phyloP scores from a whole-genome alignment of 2,329 filamentous ascomycete species.

The Rhynchosporium agropyri region DNA sequence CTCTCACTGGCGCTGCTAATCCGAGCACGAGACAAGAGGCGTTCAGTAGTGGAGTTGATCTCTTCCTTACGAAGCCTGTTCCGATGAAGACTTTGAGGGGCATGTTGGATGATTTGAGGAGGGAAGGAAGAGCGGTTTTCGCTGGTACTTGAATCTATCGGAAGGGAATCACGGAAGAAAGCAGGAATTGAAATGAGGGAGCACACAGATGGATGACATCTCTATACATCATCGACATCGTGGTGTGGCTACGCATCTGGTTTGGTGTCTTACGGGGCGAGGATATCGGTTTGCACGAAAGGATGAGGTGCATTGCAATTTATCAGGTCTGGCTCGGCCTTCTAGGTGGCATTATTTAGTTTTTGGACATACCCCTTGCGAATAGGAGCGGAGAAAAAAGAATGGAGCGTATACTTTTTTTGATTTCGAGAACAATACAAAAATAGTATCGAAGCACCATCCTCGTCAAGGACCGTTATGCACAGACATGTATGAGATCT shows the following conservation, averaged over 20 bases:
- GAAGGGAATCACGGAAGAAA: background rate
- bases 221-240: background rate
- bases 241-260: background rate
- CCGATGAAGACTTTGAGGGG: conserved; percentile 39
- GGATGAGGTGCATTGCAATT: background rate
- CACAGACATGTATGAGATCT: conserved; percentile 4
- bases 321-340: background rate
- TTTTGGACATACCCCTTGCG: background rate
- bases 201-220: background rate
- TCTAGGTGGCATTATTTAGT: background rate
- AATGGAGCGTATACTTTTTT: background rate
- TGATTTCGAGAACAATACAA: background rate
- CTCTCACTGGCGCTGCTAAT: conserved; percentile 55
- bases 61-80: conserved; percentile 58
- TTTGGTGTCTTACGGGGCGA: background rate
- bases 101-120: conserved; percentile 40
- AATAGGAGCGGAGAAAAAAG: background rate
- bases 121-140: conserved; percentile 28
- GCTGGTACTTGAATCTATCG: conserved; percentile 10
- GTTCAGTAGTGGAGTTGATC: conserved; percentile 54
- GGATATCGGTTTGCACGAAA: background rate
- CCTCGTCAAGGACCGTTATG: background rate
- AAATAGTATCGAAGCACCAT: conserved; percentile 8
- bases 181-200: background rate
- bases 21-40: conserved; percentile 53